Evolutionary conservation across 1,139 yeast genomes (phyloP).

Genomic region (Suhomyces ambrosiae): DNA sequence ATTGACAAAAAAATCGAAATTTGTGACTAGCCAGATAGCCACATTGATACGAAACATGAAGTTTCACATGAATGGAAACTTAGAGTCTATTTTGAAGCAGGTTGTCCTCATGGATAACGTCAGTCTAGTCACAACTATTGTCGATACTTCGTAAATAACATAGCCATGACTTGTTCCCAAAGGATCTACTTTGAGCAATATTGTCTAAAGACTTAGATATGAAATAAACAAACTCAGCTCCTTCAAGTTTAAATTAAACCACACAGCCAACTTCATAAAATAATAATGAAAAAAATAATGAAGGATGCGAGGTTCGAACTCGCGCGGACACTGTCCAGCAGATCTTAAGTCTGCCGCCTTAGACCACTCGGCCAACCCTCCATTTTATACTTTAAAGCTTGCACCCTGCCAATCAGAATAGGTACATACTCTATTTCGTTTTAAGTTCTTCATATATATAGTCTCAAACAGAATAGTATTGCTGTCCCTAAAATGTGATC

Average conservation of each 20-base stretch:
- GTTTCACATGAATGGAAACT: neutral
- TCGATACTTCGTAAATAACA: neutral
- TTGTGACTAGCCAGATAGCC: conserved; percentile 1
- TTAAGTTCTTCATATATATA: too few relatives aligned
- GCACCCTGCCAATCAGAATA: neutral
- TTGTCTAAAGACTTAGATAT: too few relatives aligned
- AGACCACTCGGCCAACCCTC: conserved; percentile 58
- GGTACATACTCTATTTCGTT: neutral
- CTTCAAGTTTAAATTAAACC: too few relatives aligned
- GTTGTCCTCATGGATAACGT: conserved; percentile 6
- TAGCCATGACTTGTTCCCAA: too few relatives aligned
- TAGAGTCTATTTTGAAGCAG: conserved; percentile 1
- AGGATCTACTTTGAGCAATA: too few relatives aligned
- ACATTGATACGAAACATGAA: neutral
- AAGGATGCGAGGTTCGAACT: conserved; percentile 87
- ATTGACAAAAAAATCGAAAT: neutral
- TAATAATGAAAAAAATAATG: conserved; percentile 43
- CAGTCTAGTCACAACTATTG: neutral
- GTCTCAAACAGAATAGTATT: too few relatives aligned
- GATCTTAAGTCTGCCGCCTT: conserved; percentile 57
- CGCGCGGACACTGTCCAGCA: conserved; percentile 70
- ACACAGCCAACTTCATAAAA: neutral
- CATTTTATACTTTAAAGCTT: too few relatives aligned
- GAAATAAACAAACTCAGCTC: too few relatives aligned
- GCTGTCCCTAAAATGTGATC: too few relatives aligned